phyloP scores from a whole-genome alignment of 441 rosid genomes.

The Erodium moschatum region DNA sequence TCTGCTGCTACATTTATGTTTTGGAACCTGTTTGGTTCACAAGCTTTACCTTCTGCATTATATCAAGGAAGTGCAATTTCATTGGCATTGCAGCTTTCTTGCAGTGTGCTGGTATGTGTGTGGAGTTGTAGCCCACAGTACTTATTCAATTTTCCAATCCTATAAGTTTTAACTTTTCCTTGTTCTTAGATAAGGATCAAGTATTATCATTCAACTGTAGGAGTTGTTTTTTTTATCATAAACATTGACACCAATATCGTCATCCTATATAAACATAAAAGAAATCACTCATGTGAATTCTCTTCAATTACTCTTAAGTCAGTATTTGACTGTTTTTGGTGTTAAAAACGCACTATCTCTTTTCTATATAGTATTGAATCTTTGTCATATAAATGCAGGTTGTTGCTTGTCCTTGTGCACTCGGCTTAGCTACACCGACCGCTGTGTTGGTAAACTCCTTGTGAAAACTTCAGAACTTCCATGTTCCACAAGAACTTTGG shows the following conservation, averaged over 20 bases:
- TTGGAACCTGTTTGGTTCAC: constrained; percentile 79
- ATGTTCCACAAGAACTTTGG: constrained; percentile 14
- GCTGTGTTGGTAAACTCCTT: constrained; percentile 69
- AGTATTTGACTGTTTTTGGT: background rate
- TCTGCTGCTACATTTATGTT: constrained; percentile 83
- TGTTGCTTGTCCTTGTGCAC: constrained; percentile 98
- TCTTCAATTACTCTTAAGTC: background rate
- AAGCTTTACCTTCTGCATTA: constrained; percentile 47
- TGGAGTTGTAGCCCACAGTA: background rate
- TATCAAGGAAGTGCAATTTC: constrained; percentile 67
- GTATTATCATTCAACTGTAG: background rate
- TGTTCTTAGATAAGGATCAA: background rate
- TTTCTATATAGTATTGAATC: constrained; percentile 15
- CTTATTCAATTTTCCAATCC: background rate
- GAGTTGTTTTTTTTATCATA: background rate
- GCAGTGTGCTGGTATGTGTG: constrained; percentile 80
- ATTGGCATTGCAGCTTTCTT: constrained; percentile 84
- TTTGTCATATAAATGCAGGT: constrained; percentile 45
- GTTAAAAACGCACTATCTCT: background rate
- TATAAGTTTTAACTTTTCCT: background rate
- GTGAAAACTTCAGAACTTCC: constrained; percentile 5
- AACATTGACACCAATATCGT: background rate
- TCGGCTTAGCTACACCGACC: constrained; percentile 95
- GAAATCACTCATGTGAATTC: background rate
- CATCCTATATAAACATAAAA: background rate